Conservation (phyloP, 805 yeast genomes). For the Zygosaccharomyces rouxii region DNA sequence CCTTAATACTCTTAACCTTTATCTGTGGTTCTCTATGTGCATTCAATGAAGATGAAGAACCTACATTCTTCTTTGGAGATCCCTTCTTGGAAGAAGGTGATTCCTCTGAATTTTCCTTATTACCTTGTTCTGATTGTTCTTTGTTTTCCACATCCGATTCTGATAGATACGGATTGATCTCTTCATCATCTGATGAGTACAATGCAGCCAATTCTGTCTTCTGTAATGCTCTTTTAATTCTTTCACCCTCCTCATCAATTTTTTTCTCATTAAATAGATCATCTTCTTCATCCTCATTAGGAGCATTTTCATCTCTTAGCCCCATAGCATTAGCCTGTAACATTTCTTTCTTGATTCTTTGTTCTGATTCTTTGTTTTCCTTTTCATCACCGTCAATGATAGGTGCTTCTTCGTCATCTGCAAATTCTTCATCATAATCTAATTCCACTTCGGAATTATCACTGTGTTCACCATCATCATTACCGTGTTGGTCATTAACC, state of each 20-base stretch:
- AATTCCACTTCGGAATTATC: slow-evolving; percentile 86
- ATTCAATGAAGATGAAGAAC: slow-evolving; percentile 11
- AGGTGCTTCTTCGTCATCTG: slow-evolving; percentile 98
- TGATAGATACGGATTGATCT: slow-evolving; percentile 75
- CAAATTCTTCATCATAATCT: slow-evolving; percentile 95
- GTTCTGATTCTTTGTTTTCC: slow-evolving; percentile 85
- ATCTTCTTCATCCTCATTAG: slow-evolving; percentile 57
- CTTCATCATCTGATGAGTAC: slow-evolving; percentile 81
- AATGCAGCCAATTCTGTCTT: slow-evolving; percentile 77
- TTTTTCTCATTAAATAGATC: slow-evolving; percentile 71
- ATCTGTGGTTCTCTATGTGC: slow-evolving; percentile 35
- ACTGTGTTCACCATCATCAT: slow-evolving; percentile 42
- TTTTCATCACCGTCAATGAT: slow-evolving; percentile 94
- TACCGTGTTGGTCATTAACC: slow-evolving; percentile 42
- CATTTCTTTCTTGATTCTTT: slow-evolving; percentile 79
- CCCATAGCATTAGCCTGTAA: slow-evolving; percentile 71
- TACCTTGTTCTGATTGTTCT: slow-evolving; percentile 38
- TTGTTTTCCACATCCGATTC: slow-evolving; percentile 62
- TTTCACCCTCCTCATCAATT: slow-evolving; percentile 87
- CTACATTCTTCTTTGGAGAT: slow-evolving; percentile 26
- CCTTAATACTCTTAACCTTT: slow-evolving; percentile 43
- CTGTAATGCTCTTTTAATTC: slow-evolving; percentile 74
- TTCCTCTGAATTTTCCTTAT: slow-evolving; percentile 35
- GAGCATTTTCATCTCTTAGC: slow-evolving; percentile 54
- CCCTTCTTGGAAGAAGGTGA: slow-evolving; percentile 16